Evolutionary conservation across 805 yeast genomes (phyloP), one percentile per base, ranked within the genome.

Genomic region (Hanseniaspora valbyensis): DNA sequence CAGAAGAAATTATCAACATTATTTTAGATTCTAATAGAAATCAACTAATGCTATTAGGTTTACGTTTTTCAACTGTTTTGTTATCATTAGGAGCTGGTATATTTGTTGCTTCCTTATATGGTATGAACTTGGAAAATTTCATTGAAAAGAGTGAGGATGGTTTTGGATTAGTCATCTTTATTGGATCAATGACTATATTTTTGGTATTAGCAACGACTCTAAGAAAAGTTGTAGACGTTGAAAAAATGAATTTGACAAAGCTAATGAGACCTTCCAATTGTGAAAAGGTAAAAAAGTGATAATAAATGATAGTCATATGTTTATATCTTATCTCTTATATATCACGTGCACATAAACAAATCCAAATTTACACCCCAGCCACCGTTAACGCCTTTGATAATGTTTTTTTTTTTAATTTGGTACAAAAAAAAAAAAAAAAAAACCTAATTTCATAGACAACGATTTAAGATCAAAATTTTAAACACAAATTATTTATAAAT

Each of bases 1-100:
- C 96, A 0, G 97, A 92, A 63, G 98, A 92, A 63, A 88, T 92
- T 59, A 88, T 89, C 54, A 88, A 88, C 59, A 89, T 92, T 56
- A 83, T 92, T 22, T 68, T 92, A 53, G 99, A 92, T 62, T 83
- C 96, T 1, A 90, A 92, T 64, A 76, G 99, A 65, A 92, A 92
- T 65, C 87, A 90, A 56, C 71, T 92, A 54, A 88, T 92, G 96
- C 64, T 88, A 26, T 69, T 92, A 36, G 95, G 95, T 2, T 70
- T 92, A 52, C 74, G 83, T 57, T 86, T 87, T 62, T 81, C 92
- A 45, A 79, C 87, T 24, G 92, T 95, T 0, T 72, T 94, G 52
- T 68, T 92, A 32, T 81, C 95, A 3, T 69, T 89, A 59, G 95
- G 95, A 2, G 76, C 81, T 14, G 82, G 92, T 1, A 69, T 94